Evolutionary conservation across 2,329 filamentous ascomycete genomes (phyloP), one percentile per base, ranked within the genome.

Genomic region (Arthrobotrys entomopaga): DNA sequence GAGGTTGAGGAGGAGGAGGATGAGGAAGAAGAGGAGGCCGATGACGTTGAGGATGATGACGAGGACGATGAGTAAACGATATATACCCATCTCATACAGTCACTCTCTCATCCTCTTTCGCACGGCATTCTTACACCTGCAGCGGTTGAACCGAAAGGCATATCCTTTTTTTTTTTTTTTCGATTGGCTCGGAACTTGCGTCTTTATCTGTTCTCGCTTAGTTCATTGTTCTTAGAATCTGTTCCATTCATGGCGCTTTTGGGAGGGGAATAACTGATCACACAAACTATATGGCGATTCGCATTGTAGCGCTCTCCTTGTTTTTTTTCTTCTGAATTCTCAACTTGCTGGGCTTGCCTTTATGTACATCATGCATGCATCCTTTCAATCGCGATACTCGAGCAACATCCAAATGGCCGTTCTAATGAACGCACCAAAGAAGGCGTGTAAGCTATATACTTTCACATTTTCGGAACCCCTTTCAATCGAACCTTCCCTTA

Each of bases 241-340:
- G 53, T 22, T 24, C 20, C 53, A 43, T 57, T 42, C 42, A 58
- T 58, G 70, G 70, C 70, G 70, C 70, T 67, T 74, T 42, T 56
- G 67, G 19, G 49, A 24, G 52, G 29, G 70, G 26, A 64, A 64
- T 52, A 20, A 57, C 58, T 42, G 57, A 54, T 49, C 61, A 24
- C 61, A 65, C 53, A 52, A 53, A 40, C 59, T 40, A 57, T 57
- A 34, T 10, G 34, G 53, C 53, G 34, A 57, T 19, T 42, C 53
- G n/a, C 38, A 24, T 57, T 34, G 43, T 43, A 43, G 52, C 52
- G 52, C 7, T 19, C n/a, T 13, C 16, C 20, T 16, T n/a, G 26
- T 43, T 42, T 40, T 65, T 34, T 29, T 65, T 34, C 34, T 34
- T 15, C 10, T 34, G 2, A 34, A 7, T 34, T 34, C 29, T 34